phyloP scores from a whole-genome alignment of 2,329 filamentous ascomycete genomes.

The Fusarium praegraminearum region DNA sequence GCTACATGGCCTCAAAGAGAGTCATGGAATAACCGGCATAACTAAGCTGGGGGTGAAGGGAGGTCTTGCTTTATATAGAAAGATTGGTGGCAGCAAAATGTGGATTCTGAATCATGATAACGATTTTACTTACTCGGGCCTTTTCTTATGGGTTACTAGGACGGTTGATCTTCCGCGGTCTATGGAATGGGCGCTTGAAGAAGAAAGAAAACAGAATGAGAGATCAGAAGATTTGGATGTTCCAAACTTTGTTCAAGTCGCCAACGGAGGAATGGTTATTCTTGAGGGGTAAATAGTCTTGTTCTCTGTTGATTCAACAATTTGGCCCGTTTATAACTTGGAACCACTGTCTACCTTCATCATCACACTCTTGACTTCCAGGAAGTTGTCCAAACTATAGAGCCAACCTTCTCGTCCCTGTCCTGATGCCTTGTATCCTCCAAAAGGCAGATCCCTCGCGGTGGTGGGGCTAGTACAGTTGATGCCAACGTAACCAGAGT shows the following conservation, averaged over 20 bases:
- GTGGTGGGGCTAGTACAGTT: slow-evolving; percentile 55
- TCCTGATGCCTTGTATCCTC: slow-evolving; percentile 31
- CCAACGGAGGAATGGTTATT: not conserved
- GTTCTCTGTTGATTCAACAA: not conserved
- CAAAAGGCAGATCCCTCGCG: slow-evolving; percentile 30
- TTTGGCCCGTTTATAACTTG: slow-evolving; percentile 11
- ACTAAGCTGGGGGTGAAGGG: not conserved
- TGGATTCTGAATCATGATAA: not conserved
- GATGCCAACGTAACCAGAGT: slow-evolving; percentile 71
- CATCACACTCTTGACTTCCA: slow-evolving; percentile 41
- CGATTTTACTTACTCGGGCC: not conserved
- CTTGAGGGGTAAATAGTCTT: not conserved
- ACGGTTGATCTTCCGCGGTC: not conserved
- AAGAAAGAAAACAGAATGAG: not conserved
- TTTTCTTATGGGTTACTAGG: not conserved
- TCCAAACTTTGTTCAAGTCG: not conserved
- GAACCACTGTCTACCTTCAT: slow-evolving; percentile 32
- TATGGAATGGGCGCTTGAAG: slow-evolving; percentile 1
- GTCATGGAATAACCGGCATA: not conserved
- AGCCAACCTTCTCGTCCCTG: slow-evolving; percentile 30
- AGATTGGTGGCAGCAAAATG: not conserved
- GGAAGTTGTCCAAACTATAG: slow-evolving; percentile 39
- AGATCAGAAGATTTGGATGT: not conserved
- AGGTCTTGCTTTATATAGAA: not conserved
- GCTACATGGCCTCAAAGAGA: not conserved